These are phyloP conservation scores for Escallonia herrerae DNA, from an alignment of 129 eudicot species.

Conservation along the genomic window DNA sequence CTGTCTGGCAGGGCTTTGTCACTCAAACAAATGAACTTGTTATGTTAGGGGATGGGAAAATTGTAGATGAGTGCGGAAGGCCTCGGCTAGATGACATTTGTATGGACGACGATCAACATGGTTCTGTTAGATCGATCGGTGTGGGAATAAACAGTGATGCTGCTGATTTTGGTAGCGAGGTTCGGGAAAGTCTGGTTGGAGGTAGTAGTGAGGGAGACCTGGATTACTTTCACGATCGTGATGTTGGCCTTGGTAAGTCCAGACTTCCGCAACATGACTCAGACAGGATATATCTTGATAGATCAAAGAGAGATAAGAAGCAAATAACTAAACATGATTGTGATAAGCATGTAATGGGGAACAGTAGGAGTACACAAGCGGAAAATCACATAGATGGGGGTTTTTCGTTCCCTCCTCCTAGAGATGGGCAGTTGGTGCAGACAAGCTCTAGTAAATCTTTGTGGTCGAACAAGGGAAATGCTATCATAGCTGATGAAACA, in stretches of 20 bases:
- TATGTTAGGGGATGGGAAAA: conserved; percentile 64
- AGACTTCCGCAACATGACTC: conserved; percentile 16
- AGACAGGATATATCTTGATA: conserved; percentile 37
- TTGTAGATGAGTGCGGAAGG: conserved; percentile 50
- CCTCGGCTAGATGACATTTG: conserved; percentile 52
- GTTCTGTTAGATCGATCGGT: conserved; percentile 93
- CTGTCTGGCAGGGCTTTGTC: conserved; percentile 89
- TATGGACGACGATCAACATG: conserved; percentile 86
- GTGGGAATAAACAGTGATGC: conserved; percentile 95
- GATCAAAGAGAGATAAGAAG: conserved; percentile 38
- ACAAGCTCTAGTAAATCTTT: conserved; percentile 39
- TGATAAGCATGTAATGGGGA: conserved; percentile 25
- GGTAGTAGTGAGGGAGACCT: conserved; percentile 89
- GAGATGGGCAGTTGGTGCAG: conserved; percentile 46
- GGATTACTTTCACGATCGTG: conserved; percentile 51
- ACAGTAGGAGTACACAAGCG: conserved; percentile 30
- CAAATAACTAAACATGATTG: conserved; percentile 28
- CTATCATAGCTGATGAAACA: conserved; percentile 29
- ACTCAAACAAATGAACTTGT: conserved; percentile 64
- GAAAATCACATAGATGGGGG: conserved; percentile 45
- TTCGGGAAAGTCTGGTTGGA: conserved; percentile 69
- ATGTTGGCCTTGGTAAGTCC: conserved; percentile 3
- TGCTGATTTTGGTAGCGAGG: conserved; percentile 90
- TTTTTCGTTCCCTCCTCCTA: conserved; percentile 89
- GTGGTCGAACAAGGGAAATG: conserved; percentile 50